phyloP scores from a whole-genome alignment of 805 yeast species.

The Candida boleticola region DNA sequence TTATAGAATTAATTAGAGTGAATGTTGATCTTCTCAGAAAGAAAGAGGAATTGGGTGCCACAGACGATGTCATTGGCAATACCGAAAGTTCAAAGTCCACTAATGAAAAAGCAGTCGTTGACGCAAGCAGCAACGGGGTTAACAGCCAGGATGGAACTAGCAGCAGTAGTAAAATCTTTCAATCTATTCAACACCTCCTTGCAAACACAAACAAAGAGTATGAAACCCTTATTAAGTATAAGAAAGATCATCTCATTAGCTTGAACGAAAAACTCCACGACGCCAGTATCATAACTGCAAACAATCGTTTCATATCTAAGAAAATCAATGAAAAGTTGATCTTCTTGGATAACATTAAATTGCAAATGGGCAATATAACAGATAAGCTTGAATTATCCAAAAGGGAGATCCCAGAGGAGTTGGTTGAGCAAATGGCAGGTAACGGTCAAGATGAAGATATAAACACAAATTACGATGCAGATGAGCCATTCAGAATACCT shows the following conservation, averaged over 20 bases:
- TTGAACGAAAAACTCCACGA: slow-evolving; percentile 37
- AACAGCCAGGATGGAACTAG: not conserved
- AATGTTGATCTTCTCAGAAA: slow-evolving; percentile 32
- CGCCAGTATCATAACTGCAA: slow-evolving; percentile 41
- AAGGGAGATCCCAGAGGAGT: slow-evolving; percentile 25
- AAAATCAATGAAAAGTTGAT: slow-evolving; percentile 36
- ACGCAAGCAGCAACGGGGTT: slow-evolving; percentile 3
- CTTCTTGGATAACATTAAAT: slow-evolving; percentile 49
- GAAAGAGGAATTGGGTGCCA: slow-evolving; percentile 11
- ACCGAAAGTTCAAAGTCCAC: not conserved
- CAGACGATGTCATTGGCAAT: not conserved
- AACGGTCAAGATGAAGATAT: slow-evolving; percentile 52
- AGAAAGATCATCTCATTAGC: slow-evolving; percentile 32
- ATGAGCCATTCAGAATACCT: slow-evolving; percentile 81
- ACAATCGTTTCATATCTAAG: slow-evolving; percentile 35
- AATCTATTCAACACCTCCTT: slow-evolving; percentile 38
- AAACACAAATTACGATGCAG: slow-evolving; percentile 69
- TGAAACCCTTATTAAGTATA: slow-evolving; percentile 34
- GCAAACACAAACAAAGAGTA: slow-evolving; percentile 37
- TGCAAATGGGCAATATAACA: slow-evolving; percentile 40
- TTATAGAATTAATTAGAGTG: slow-evolving; percentile 34
- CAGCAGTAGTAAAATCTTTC: slow-evolving; percentile 20
- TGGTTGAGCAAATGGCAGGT: slow-evolving; percentile 28
- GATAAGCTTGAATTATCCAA: slow-evolving; percentile 32
- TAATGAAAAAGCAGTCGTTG: not conserved